These are phyloP conservation scores for Globisporangium middletonii DNA, from an alignment of 352 stramenopile species.

Conservation along the genomic window DNA sequence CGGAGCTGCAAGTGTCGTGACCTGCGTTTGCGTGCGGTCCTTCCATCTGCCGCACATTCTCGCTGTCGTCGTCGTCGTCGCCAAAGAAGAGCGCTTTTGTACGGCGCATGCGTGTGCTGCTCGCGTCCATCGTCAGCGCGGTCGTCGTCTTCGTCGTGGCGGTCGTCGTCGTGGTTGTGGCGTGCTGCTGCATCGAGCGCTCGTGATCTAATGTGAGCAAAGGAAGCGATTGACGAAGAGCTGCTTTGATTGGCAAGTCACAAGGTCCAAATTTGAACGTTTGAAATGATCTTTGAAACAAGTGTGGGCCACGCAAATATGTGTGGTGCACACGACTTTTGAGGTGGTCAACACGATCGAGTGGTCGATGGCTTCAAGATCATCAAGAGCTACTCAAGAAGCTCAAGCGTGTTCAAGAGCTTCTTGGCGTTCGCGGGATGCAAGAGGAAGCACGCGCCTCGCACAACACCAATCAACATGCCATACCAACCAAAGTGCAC, in stretches of 20 bases:
- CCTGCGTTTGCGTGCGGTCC: slow-evolving; percentile 1
- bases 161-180: background rate
- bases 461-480: too few species aligned
- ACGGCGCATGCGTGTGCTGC: slow-evolving; percentile 9
- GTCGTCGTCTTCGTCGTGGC: background rate
- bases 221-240: too few species aligned
- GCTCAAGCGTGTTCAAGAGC: too few species aligned
- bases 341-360: too few species aligned
- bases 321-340: too few species aligned
- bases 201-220: too few species aligned
- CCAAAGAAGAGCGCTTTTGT: slow-evolving; percentile 6
- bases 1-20: slow-evolving; percentile 2
- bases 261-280: background rate
- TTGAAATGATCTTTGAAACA: background rate
- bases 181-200: too few species aligned
- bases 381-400: too few species aligned
- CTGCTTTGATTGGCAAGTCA: background rate
- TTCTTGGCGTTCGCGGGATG: too few species aligned
- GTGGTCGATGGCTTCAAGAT: too few species aligned
- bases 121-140: background rate
- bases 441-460: too few species aligned
- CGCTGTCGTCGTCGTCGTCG: slow-evolving; percentile 1
- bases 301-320: background rate
- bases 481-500: too few species aligned
- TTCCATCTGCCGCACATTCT: slow-evolving; percentile 1